phyloP scores from a whole-genome alignment of 2,329 filamentous ascomycete genomes.

The Phoma herbarum region DNA sequence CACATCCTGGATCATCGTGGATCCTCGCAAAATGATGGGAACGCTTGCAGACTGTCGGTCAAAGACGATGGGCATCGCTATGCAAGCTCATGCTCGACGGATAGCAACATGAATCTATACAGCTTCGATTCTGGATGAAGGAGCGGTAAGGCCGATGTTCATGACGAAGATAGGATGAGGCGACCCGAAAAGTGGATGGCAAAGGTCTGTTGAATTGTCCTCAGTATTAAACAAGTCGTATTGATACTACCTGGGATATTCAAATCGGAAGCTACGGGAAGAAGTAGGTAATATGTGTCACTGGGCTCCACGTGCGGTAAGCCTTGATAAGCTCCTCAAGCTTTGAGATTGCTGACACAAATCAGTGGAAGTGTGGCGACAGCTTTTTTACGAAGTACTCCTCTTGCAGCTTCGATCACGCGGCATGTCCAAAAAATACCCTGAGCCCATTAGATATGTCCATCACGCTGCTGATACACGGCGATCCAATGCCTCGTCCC shows the following conservation, averaged over 20 bases:
- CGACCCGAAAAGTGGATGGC: neutral
- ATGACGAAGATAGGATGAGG: neutral
- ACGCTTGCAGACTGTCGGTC: neutral
- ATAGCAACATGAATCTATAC: constrained; percentile 1
- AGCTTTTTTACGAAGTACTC: constrained; percentile 42
- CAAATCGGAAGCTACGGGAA: neutral
- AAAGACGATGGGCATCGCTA: neutral
- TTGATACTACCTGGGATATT: neutral
- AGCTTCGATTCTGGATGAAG: neutral
- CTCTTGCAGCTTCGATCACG: constrained; percentile 39
- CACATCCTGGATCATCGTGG: neutral
- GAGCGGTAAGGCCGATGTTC: constrained; percentile 2
- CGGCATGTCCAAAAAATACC: constrained; percentile 25
- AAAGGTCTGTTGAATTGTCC: neutral
- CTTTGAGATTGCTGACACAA: constrained; percentile 10
- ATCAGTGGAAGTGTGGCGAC: constrained; percentile 39
- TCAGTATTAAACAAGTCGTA: neutral
- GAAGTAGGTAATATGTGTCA: constrained; percentile 36
- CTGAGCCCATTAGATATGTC: constrained; percentile 39
- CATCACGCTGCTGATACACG: constrained; percentile 23
- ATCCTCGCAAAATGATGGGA: neutral
- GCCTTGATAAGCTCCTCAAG: neutral
- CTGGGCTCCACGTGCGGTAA: constrained; percentile 28
- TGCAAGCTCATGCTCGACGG: neutral
- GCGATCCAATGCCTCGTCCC: neutral